Evolutionary conservation across 2,329 filamentous ascomycete genomes (phyloP).

Genomic region (Cladosporium austrohemisphaericum): DNA sequence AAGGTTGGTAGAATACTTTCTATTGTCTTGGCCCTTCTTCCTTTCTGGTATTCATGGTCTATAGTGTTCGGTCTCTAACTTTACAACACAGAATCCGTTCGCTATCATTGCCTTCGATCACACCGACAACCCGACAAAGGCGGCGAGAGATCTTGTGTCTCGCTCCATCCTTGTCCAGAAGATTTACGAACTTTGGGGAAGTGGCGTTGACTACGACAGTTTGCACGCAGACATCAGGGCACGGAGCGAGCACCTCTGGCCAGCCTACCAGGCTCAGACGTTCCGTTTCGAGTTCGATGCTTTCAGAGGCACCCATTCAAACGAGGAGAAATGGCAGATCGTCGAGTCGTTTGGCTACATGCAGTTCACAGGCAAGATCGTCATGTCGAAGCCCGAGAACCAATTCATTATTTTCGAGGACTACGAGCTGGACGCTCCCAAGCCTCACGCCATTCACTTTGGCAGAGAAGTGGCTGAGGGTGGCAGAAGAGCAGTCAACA

Average conservation of each 20-base stretch:
- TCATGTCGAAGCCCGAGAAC: slow-evolving; percentile 68
- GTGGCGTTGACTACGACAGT: slow-evolving; percentile 60
- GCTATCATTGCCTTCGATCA: slow-evolving; percentile 64
- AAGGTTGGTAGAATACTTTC: slow-evolving; percentile 4
- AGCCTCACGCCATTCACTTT: slow-evolving; percentile 63
- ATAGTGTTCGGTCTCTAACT: neutral
- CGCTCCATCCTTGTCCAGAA: slow-evolving; percentile 78
- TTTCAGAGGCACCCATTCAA: slow-evolving; percentile 70
- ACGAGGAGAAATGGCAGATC: slow-evolving; percentile 62
- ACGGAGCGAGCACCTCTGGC: slow-evolving; percentile 63
- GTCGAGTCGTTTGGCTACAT: slow-evolving; percentile 82
- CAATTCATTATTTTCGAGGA: slow-evolving; percentile 81
- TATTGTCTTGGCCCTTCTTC: neutral
- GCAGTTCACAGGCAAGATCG: slow-evolving; percentile 71
- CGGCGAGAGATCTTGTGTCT: slow-evolving; percentile 63
- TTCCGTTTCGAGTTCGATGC: slow-evolving; percentile 84
- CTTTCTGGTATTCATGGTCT: neutral
- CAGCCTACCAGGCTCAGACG: slow-evolving; percentile 57
- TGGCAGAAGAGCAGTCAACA: slow-evolving; percentile 63
- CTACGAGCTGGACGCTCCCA: slow-evolving; percentile 56
- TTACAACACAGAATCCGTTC: slow-evolving; percentile 67
- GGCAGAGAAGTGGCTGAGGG: slow-evolving; percentile 67
- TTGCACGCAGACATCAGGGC: slow-evolving; percentile 64
- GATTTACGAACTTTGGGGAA: slow-evolving; percentile 87
- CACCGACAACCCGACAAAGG: slow-evolving; percentile 26